Percentiles rank a stretch among this genome's conserved stretches.
These are phyloP conservation scores for Hymenoscyphus salicellus DNA, from an alignment of 2,329 filamentous ascomycete species.

Conservation along the genomic window DNA sequence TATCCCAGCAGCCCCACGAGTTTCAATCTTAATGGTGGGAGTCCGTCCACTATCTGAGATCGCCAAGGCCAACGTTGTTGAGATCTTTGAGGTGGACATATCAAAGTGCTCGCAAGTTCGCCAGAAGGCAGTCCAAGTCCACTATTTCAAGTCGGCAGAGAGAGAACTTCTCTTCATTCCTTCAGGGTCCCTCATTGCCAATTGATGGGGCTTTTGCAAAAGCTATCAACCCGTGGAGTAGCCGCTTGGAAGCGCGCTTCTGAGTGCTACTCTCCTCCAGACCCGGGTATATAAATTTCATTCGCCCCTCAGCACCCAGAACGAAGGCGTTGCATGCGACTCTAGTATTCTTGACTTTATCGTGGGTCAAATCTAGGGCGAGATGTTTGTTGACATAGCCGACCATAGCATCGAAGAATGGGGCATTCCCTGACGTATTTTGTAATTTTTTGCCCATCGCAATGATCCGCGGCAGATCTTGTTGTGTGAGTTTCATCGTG, in stretches of 20 bases:
- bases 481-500: conserved; percentile 42
- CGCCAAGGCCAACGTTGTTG: background rate
- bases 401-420: conserved; percentile 42
- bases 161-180: background rate
- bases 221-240: conserved; percentile 26
- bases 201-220: conserved; percentile 18
- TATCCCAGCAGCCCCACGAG: background rate
- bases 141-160: background rate
- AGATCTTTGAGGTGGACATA: background rate
- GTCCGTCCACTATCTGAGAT: background rate
- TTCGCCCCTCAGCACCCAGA: conserved; percentile 39
- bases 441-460: conserved; percentile 24
- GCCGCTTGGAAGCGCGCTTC: conserved; percentile 23
- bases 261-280: conserved; percentile 19
- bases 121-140: background rate
- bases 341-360: conserved; percentile 40
- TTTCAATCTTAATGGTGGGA: background rate
- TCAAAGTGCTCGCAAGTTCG: background rate
- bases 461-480: conserved; percentile 39
- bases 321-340: conserved; percentile 43
- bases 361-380: conserved; percentile 40
- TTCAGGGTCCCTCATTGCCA: background rate
- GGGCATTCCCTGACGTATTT: conserved; percentile 18
- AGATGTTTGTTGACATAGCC: conserved; percentile 41
- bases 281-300: conserved; percentile 38